phyloP scores from a whole-genome alignment of 208 protist species.

The Wallacemonas sp. region DNA sequence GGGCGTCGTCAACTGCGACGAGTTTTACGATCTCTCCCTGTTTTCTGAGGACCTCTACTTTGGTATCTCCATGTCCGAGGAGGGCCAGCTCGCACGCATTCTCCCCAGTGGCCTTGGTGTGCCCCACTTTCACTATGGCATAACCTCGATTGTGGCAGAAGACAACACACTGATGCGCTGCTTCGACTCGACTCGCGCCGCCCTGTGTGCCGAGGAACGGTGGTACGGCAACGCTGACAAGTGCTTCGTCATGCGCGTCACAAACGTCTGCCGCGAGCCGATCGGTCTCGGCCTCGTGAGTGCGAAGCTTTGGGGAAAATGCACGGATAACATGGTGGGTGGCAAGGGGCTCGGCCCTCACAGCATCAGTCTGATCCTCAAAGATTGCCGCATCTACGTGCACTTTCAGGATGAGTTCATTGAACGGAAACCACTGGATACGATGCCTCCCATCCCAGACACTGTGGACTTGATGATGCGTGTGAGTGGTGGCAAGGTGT shows the following conservation, averaged over 20 bases:
- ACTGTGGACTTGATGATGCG: slow-evolving; percentile 5
- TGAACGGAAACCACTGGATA: neutral
- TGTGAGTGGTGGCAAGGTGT: slow-evolving; percentile 1
- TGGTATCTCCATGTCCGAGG: slow-evolving; percentile 2
- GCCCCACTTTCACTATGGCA: neutral
- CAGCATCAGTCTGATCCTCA: neutral
- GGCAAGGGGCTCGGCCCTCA: neutral
- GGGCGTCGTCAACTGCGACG: neutral
- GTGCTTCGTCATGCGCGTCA: neutral
- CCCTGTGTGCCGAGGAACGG: neutral
- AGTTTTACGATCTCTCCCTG: neutral
- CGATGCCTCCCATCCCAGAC: neutral
- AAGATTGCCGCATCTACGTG: slow-evolving; percentile 4
- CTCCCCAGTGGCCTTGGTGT: neutral
- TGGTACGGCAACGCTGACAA: slow-evolving; percentile 3
- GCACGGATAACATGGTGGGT: neutral
- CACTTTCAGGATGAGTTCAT: neutral
- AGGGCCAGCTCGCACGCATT: neutral
- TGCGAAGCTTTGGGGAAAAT: neutral
- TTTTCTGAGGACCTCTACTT: neutral
- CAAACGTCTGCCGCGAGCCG: slow-evolving; percentile 1
- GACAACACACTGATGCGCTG: neutral
- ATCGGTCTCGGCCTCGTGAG: slow-evolving; percentile 4
- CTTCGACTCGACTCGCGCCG: neutral
- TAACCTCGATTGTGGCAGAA: neutral